Conservation (phyloP, 352 stramenopile species). For the Elongisporangium prolatum region DNA sequence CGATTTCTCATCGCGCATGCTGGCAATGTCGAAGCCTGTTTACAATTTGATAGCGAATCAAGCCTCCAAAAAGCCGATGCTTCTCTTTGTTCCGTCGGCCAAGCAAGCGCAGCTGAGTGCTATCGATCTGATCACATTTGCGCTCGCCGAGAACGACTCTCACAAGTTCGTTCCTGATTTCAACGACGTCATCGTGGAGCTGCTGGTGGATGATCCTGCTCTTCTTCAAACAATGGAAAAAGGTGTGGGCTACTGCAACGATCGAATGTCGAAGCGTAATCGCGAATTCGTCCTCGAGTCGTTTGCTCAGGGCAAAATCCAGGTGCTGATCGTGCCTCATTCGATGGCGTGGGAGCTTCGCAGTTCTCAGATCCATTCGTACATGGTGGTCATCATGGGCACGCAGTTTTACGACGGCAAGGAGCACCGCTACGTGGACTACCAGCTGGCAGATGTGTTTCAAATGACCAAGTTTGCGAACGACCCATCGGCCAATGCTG, state of each 20-base stretch:
- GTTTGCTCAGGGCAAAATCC: slow-evolving; percentile 86
- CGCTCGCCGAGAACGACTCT: slow-evolving; percentile 78
- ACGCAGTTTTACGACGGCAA: slow-evolving; percentile 97
- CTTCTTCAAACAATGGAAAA: slow-evolving; percentile 92
- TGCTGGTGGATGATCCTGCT: slow-evolving; percentile 83
- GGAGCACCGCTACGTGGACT: slow-evolving; percentile 96
- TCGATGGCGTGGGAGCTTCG: slow-evolving; percentile 91
- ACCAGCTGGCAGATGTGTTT: slow-evolving; percentile 95
- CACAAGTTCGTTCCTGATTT: slow-evolving; percentile 52
- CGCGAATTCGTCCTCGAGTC: slow-evolving; percentile 85
- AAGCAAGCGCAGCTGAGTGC: slow-evolving; percentile 98
- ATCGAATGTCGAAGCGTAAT: slow-evolving; percentile 91
- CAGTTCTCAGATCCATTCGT: slow-evolving; percentile 66
- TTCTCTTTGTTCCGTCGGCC: slow-evolving; percentile 97
- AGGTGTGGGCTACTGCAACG: slow-evolving; percentile 96
- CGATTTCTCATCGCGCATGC: slow-evolving; percentile 95
- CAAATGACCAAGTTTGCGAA: slow-evolving; percentile 95
- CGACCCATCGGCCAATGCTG: slow-evolving; percentile 48
- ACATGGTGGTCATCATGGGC: slow-evolving; percentile 97
- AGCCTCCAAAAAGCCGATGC: slow-evolving; percentile 76
- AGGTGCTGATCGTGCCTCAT: slow-evolving; percentile 93
- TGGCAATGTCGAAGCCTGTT: slow-evolving; percentile 98
- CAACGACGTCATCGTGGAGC: slow-evolving; percentile 22
- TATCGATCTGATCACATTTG: slow-evolving; percentile 99
- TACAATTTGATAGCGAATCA: slow-evolving; percentile 95